phyloP scores from a whole-genome alignment of 352 stramenopile species.

The Pythium rhizo-oryzae region DNA sequence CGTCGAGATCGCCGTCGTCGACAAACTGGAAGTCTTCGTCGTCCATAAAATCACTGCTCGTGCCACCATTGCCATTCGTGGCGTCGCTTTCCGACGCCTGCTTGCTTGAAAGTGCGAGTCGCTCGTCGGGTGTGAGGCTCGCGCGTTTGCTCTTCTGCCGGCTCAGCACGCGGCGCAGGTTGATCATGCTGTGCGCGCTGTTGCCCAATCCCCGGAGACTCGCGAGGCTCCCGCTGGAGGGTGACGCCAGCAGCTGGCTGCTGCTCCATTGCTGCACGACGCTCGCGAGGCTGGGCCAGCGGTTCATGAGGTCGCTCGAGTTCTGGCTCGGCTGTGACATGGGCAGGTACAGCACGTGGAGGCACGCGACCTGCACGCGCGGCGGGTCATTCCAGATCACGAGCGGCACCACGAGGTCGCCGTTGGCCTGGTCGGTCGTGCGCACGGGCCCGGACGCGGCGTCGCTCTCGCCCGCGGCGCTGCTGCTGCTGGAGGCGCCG shows the following conservation, averaged over 20 bases:
- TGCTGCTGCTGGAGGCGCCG: not conserved
- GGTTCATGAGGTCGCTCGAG: slow-evolving; percentile 42
- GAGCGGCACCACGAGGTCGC: slow-evolving; percentile 64
- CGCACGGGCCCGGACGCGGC: slow-evolving; percentile 9
- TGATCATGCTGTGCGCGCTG: slow-evolving; percentile 32
- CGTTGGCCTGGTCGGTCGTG: slow-evolving; percentile 29
- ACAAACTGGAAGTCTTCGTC: slow-evolving; percentile 44
- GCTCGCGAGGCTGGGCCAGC: slow-evolving; percentile 36
- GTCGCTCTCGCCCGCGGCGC: slow-evolving; percentile 1
- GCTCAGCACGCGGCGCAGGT: slow-evolving; percentile 33
- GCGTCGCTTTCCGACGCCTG: not conserved
- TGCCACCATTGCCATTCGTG: not conserved
- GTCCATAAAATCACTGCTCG: slow-evolving; percentile 18
- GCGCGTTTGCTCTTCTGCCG: slow-evolving; percentile 27
- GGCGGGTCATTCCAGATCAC: slow-evolving; percentile 72
- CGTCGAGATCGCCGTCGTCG: slow-evolving; percentile 36
- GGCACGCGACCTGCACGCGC: slow-evolving; percentile 46
- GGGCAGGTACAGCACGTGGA: slow-evolving; percentile 72
- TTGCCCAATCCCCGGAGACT: slow-evolving; percentile 16
- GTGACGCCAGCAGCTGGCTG: slow-evolving; percentile 17
- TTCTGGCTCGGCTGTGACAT: slow-evolving; percentile 70
- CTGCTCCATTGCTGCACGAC: slow-evolving; percentile 37
- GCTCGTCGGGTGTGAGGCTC: slow-evolving; percentile 22
- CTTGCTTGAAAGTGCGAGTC: slow-evolving; percentile 1
- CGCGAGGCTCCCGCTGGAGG: slow-evolving; percentile 7